Evolutionary conservation across 1,139 yeast genomes (phyloP), one percentile per base, ranked within the genome.

Genomic region (Scheffersomyces insectosa): DNA sequence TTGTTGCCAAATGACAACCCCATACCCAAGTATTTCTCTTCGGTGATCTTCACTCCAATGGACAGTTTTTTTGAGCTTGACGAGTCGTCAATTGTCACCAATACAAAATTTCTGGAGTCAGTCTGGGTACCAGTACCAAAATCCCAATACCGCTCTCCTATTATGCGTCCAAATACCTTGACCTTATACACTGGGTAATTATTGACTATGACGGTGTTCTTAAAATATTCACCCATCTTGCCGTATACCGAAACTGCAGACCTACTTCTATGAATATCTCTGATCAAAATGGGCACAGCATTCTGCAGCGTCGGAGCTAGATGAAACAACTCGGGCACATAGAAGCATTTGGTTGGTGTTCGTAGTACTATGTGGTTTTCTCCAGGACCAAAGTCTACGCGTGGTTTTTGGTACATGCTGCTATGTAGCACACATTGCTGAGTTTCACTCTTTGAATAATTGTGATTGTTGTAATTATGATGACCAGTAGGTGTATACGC

Each of bases 301-400:
- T 41, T 33, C n/a, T 50, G 42, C 38, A 57, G 55, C 8, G 69
- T 66, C 1, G 59, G 58, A 0, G 75, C 60, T 1, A 53, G 36
- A 43, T 71, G 69, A 47, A 72, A 69, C 3, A 72, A 47, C 20
- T 55, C 62, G 3, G 72, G 67, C 2, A 54, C 53, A 42, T 72
- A 74, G 49, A 43, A 72, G 10, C 59, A 56, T 1, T 56, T 46
- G 1, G 50, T 59, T 10, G 55, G 45, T 11, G 43, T 42, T 16
- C 62, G 55, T 20, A 57, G 55, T n/a, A 55, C 58, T 8, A 70
- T 57, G 42, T 68, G 68, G 35, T 51, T 48, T 10, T 65, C 52
- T 0, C 66, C 70, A 0, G 72, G 72, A 1, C 65, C 72, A 42
- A 65, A 54, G 46, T 66, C 70, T n/a, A 55, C 37, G 41, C 40